phyloP scores from a whole-genome alignment of 768 basidiomycete species.

The Tephrocybe sp. region DNA sequence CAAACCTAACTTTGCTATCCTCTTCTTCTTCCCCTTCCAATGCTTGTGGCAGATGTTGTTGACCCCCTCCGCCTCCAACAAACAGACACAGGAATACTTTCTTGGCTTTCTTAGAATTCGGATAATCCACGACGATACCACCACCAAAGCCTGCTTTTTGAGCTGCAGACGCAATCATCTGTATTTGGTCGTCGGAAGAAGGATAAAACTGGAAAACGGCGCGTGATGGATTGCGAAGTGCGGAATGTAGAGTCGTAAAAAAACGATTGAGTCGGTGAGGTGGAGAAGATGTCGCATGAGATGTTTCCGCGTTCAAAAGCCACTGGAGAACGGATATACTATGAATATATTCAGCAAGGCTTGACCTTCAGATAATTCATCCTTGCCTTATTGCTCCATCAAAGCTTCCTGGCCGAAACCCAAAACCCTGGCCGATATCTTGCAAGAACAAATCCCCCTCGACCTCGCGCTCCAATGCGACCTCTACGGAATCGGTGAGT shows the following conservation, averaged over 20 bases:
- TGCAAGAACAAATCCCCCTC: slow-evolving; percentile 96
- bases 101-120: slow-evolving; percentile 92
- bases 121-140: slow-evolving; percentile 94
- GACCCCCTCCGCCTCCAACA: slow-evolving; percentile 73
- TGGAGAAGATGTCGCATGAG: slow-evolving; percentile 84
- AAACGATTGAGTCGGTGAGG: slow-evolving; percentile 82
- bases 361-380: neutral
- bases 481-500: slow-evolving; percentile 54
- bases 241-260: slow-evolving; percentile 90
- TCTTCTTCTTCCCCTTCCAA: slow-evolving; percentile 65
- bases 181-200: slow-evolving; percentile 94
- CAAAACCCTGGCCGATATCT: slow-evolving; percentile 97
- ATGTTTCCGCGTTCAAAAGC: slow-evolving; percentile 95
- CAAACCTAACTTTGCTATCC: slow-evolving; percentile 64
- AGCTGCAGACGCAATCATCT: slow-evolving; percentile 88
- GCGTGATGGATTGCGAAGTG: slow-evolving; percentile 80
- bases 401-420: slow-evolving; percentile 94
- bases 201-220: slow-evolving; percentile 96
- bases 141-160: slow-evolving; percentile 96
- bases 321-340: slow-evolving; percentile 99
- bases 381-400: slow-evolving; percentile 93
- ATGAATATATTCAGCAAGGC: slow-evolving; percentile 6
- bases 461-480: slow-evolving; percentile 91
- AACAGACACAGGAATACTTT: slow-evolving; percentile 94
- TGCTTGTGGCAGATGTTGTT: slow-evolving; percentile 70